Evolutionary conservation across 371 early-diverging fungal genomes (phyloP), one percentile per base, ranked within the genome.

Genomic region (Sporodiniella umbellata): DNA sequence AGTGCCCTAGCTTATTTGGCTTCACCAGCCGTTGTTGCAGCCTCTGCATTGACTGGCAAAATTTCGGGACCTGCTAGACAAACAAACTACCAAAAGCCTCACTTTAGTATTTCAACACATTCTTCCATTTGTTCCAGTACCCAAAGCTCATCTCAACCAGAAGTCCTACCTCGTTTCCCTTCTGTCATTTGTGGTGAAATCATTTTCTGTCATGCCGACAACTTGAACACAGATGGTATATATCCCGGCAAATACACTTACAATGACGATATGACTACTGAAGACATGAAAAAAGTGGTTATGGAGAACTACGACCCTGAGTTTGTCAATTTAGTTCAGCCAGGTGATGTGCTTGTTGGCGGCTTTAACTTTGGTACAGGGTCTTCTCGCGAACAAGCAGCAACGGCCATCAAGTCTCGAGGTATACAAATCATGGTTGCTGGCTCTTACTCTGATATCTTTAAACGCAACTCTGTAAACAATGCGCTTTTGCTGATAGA

Each of bases 311-410:
- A 95, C 57, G 97, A 97, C 59, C 86, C 91, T 25, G 71, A 80
- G 8, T 97, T 97, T 66, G 79, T 85, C 23, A 66, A 71, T 28
- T 53, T 79, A 25, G 85, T 89, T 26, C 62, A 77, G 53, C 52
- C 78, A 35, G 80, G 81, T 12, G 94, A 95, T 63, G 80, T 96
- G 12, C 73, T 96, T 21, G 89, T 95, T 12, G 84, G 86, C 10
- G 97, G 97, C 2, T 90, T 84, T 71, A 97, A 95, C 79, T 97
- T 97, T 77, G 97, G 97, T 28, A 90, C 93, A 6, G 97, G 97
- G 6, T 95, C 95, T 14, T 92, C 93, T 51, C 88, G 98, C 56
- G 96, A 97, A 68, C 96, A 97, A 68, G 98, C 98, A 0, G 96
- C 98, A 3, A 97, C 98, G 0, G 93, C 93, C 6, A 79, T 97